Evolutionary conservation across 768 basidiomycete species (phyloP).

Genomic region (Leucosporidium yakuticum): DNA sequence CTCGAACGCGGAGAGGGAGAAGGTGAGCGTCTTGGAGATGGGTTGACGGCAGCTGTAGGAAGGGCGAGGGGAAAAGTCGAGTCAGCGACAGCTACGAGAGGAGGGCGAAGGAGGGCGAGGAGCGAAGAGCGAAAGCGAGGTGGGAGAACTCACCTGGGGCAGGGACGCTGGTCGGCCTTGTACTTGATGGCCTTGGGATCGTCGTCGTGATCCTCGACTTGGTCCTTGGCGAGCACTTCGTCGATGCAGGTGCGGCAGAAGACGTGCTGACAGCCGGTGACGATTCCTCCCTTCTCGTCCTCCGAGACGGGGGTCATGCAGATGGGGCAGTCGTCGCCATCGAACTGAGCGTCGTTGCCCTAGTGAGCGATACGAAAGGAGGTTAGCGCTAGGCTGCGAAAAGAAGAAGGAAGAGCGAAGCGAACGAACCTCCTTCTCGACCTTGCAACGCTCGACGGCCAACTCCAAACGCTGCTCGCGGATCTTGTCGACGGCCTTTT

Average conservation of each 20-base stretch:
- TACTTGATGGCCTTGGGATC: conserved; percentile 37
- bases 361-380: conserved; percentile 32
- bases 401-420: background rate
- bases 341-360: conserved; percentile 50
- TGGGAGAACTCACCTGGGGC: conserved; percentile 47
- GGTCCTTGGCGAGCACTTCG: conserved; percentile 49
- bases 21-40: conserved; percentile 52
- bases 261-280: conserved; percentile 58
- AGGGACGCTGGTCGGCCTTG: conserved; percentile 51
- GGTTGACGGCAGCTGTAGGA: conserved; percentile 54
- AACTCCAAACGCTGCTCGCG: conserved; percentile 21
- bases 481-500: conserved; percentile 14
- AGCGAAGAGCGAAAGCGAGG: too few species aligned
- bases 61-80: conserved; percentile 46
- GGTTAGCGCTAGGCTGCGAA: background rate
- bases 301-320: conserved; percentile 56
- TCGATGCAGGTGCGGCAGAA: conserved; percentile 38
- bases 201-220: conserved; percentile 46
- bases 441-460: conserved; percentile 49
- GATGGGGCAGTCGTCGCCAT: conserved; percentile 57
- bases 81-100: background rate
- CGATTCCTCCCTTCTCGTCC: conserved; percentile 41
- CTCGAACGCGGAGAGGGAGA: conserved; percentile 57
- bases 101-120: background rate
- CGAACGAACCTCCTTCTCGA: conserved; percentile 53